Percentiles rank a stretch among this genome's conserved stretches.
These are phyloP conservation scores for Tricholomella constricta DNA, from an alignment of 768 basidiomycete species.

Conservation along the genomic window DNA sequence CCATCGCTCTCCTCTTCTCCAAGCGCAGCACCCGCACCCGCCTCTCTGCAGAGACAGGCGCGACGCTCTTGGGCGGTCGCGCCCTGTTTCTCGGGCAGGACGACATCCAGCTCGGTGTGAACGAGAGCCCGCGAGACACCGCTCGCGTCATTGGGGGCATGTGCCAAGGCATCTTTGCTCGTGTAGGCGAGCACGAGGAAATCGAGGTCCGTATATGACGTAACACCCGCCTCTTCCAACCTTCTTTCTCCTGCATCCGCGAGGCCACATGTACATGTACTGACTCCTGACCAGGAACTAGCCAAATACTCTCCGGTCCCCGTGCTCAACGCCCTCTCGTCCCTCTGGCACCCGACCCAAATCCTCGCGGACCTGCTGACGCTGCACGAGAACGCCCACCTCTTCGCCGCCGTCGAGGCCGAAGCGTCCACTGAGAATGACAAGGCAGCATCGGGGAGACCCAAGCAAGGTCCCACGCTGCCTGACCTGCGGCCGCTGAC, in stretches of 20 bases:
- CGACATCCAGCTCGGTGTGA: conserved; percentile 96
- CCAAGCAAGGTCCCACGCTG: conserved; percentile 25
- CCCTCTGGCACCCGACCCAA: conserved; percentile 96
- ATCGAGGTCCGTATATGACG: conserved; percentile 75
- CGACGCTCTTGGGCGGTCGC: conserved; percentile 78
- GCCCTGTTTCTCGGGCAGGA: conserved; percentile 87
- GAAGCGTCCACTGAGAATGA: conserved; percentile 13
- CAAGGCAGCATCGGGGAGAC: not conserved
- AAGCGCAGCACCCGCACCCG: conserved; percentile 95
- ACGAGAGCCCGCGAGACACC: conserved; percentile 84
- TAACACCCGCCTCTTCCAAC: conserved; percentile 1
- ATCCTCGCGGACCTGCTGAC: conserved; percentile 92
- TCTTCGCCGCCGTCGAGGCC: conserved; percentile 43
- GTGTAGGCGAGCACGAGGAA: conserved; percentile 90
- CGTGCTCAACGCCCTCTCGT: conserved; percentile 94
- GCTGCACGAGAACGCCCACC: conserved; percentile 71
- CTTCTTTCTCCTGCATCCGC: not conserved
- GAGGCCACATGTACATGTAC: conserved; percentile 2
- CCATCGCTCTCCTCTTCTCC: conserved; percentile 87
- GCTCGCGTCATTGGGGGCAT: conserved; percentile 90
- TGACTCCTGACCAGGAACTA: conserved; percentile 63
- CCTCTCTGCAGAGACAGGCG: conserved; percentile 82
- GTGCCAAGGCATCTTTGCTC: conserved; percentile 96
- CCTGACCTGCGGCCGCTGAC: conserved; percentile 76
- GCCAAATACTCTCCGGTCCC: conserved; percentile 90